phyloP scores from a whole-genome alignment of 2,329 filamentous ascomycete species.

The Alternaria alternata region DNA sequence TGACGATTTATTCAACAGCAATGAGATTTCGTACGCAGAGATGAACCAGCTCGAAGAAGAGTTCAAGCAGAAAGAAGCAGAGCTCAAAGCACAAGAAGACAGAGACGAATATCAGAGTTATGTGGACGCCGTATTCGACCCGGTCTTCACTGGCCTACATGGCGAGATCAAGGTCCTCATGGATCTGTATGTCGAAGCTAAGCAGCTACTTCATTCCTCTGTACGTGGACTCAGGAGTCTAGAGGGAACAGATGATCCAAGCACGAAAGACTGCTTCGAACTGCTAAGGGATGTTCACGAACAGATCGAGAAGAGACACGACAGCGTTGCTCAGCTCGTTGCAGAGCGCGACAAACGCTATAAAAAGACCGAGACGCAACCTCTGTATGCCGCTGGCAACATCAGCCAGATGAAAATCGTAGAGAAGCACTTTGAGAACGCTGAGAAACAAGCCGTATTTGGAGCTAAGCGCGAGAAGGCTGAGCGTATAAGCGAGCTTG shows the following conservation, averaged over 20 bases:
- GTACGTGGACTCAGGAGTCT: slow-evolving; percentile 36
- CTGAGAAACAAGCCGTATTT: slow-evolving; percentile 60
- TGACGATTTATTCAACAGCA: slow-evolving; percentile 63
- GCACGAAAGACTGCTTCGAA: slow-evolving; percentile 41
- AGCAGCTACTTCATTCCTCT: slow-evolving; percentile 34
- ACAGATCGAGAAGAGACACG: slow-evolving; percentile 60
- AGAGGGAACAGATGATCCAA: slow-evolving; percentile 23
- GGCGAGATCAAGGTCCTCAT: slow-evolving; percentile 60
- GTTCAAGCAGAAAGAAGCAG: slow-evolving; percentile 62
- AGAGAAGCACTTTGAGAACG: slow-evolving; percentile 54
- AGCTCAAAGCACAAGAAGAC: slow-evolving; percentile 62
- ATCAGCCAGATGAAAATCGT: slow-evolving; percentile 60
- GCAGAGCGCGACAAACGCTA: slow-evolving; percentile 63
- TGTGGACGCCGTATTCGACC: slow-evolving; percentile 59
- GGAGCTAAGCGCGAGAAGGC: slow-evolving; percentile 60
- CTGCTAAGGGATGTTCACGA: slow-evolving; percentile 54
- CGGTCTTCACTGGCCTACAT: slow-evolving; percentile 59
- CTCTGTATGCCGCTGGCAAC: slow-evolving; percentile 61
- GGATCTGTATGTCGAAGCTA: slow-evolving; percentile 53
- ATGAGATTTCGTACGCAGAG: slow-evolving; percentile 66
- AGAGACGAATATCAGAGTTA: slow-evolving; percentile 61
- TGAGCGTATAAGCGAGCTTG: slow-evolving; percentile 59
- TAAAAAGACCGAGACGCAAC: slow-evolving; percentile 63
- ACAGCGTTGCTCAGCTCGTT: slow-evolving; percentile 59
- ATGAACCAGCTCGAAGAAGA: slow-evolving; percentile 64